Evolutionary conservation across 345 rosid genomes (phyloP).

Genomic region (Rubroshorea leprosula): DNA sequence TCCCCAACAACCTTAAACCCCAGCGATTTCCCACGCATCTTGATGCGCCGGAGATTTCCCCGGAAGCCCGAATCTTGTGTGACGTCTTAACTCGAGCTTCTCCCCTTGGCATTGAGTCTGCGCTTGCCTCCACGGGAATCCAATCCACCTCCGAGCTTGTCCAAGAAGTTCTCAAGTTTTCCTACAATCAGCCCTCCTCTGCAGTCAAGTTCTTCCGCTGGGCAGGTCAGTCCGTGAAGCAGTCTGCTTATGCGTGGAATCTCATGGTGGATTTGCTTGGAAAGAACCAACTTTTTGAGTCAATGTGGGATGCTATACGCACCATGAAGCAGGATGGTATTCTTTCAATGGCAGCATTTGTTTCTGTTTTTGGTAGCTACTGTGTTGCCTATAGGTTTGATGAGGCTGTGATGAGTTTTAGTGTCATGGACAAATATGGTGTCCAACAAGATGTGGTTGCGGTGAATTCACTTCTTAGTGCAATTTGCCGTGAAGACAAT

Average conservation of each 20-base stretch:
- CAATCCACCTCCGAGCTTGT: slow-evolving; percentile 29
- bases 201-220: slow-evolving; percentile 50
- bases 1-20: slow-evolving; percentile 16
- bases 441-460: slow-evolving; percentile 39
- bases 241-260: slow-evolving; percentile 38
- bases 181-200: slow-evolving; percentile 30
- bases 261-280: slow-evolving; percentile 58
- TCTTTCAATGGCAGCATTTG: slow-evolving; percentile 28
- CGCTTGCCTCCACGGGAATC: slow-evolving; percentile 30
- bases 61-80: slow-evolving; percentile 27
- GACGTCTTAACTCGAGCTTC: slow-evolving; percentile 29
- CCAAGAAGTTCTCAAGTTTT: slow-evolving; percentile 39
- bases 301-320: slow-evolving; percentile 60
- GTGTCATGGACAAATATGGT: slow-evolving; percentile 49
- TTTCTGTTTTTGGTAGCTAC: slow-evolving; percentile 39
- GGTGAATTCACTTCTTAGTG: slow-evolving; percentile 45
- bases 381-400: slow-evolving; percentile 28
- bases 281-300: slow-evolving; percentile 36
- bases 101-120: slow-evolving; percentile 30
- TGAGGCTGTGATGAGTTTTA: slow-evolving; percentile 49
- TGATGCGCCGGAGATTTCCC: slow-evolving; percentile 27
- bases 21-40: slow-evolving; percentile 23
- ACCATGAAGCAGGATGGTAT: slow-evolving; percentile 40
- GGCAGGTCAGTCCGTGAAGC: slow-evolving; percentile 33
- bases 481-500: slow-evolving; percentile 34